phyloP scores from a whole-genome alignment of 192 early-diverging fungal genomes.

The Podochytrium sp. region DNA sequence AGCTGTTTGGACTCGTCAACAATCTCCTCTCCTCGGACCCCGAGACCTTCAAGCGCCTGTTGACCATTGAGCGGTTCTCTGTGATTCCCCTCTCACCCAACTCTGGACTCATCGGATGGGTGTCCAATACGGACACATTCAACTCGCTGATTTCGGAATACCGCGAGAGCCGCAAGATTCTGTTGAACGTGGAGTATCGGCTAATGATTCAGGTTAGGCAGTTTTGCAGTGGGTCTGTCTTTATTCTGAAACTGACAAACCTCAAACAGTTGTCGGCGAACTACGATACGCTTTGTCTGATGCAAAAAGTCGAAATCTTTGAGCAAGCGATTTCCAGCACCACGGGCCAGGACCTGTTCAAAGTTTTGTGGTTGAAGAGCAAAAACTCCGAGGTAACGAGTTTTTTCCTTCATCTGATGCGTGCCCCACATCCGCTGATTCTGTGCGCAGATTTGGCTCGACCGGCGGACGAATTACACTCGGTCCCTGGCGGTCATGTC shows the following conservation, averaged over 20 bases:
- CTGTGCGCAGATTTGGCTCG: conserved; percentile 69
- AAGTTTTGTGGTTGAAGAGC: conserved; percentile 84
- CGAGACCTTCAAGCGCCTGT: conserved; percentile 78
- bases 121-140: conserved; percentile 77
- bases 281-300: conserved; percentile 70
- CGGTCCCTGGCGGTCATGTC: conserved; percentile 89
- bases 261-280: conserved; percentile 71
- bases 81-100: conserved; percentile 86
- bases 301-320: conserved; percentile 86
- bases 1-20: conserved; percentile 87
- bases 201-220: conserved; percentile 63
- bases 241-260: conserved; percentile 44
- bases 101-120: conserved; percentile 84
- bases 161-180: conserved; percentile 71
- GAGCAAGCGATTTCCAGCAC: conserved; percentile 79
- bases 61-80: conserved; percentile 78
- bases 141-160: conserved; percentile 75
- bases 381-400: conserved; percentile 72
- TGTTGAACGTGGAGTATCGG: conserved; percentile 79
- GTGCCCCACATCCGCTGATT: too few species aligned
- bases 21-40: conserved; percentile 71
- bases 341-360: conserved; percentile 82
- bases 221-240: neutral
- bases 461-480: conserved; percentile 84
- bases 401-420: too few species aligned